Evolutionary conservation across 106 monocot genomes (phyloP).

Genomic region (Acanthochlamys bracteata): DNA sequence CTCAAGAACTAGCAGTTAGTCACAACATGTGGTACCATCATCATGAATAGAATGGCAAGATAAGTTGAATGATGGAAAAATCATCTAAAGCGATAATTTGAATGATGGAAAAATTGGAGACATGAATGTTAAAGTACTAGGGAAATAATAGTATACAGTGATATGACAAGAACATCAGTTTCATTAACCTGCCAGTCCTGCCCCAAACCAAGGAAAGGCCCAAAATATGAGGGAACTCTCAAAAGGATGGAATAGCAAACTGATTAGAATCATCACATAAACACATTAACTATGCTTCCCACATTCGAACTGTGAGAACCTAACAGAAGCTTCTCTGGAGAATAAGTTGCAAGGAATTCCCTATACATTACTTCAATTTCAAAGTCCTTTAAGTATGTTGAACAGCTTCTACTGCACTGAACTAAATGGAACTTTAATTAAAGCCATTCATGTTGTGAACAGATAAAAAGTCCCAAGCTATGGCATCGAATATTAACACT

Average conservation of each 20-base stretch:
- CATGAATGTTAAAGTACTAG: not conserved
- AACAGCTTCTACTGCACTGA: conserved; percentile 85
- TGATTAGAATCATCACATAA: conserved; percentile 15
- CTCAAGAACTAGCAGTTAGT: conserved; percentile 1
- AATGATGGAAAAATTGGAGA: conserved; percentile 23
- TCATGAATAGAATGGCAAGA: conserved; percentile 73
- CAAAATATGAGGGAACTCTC: conserved; percentile 91
- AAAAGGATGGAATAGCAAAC: conserved; percentile 98
- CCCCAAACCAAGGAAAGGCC: conserved; percentile 81
- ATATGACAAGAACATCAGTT: not conserved
- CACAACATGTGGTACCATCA: not conserved
- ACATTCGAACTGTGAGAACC: not conserved
- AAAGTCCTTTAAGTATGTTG: conserved; percentile 79
- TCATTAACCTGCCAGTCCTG: conserved; percentile 33
- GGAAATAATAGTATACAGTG: not conserved
- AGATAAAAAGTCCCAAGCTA: not conserved
- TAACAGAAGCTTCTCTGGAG: not conserved
- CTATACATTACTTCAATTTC: conserved; percentile 96
- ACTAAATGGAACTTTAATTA: conserved; percentile 30
- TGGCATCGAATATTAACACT: conserved; percentile 30
- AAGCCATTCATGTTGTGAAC: not conserved
- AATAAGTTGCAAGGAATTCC: conserved; percentile 17
- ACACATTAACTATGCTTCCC: not conserved
- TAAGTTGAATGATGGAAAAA: conserved; percentile 94
- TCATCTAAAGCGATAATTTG: conserved; percentile 84